These are phyloP conservation scores for Phytopythium vexans DNA, from an alignment of 352 stramenopile genomes.

Conservation along the genomic window DNA sequence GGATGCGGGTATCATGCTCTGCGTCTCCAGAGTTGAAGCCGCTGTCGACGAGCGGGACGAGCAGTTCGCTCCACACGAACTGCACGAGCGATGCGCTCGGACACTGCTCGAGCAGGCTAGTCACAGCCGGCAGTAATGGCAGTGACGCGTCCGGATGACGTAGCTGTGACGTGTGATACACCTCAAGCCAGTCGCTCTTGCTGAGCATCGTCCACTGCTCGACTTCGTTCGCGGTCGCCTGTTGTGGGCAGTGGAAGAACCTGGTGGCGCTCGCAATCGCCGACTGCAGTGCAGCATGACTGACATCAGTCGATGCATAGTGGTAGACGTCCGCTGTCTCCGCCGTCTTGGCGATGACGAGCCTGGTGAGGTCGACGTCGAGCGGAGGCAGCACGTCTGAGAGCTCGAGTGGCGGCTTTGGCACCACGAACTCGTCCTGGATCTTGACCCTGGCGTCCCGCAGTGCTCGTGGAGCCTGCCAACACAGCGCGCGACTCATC, in stretches of 20 bases:
- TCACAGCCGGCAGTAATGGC: slow-evolving; percentile 19
- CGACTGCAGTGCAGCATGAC: neutral
- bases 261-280: slow-evolving; percentile 15
- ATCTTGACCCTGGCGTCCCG: slow-evolving; percentile 15
- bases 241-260: slow-evolving; percentile 23
- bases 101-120: slow-evolving; percentile 34
- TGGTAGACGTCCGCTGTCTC: neutral
- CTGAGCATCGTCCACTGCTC: slow-evolving; percentile 27
- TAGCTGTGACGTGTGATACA: slow-evolving; percentile 10
- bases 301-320: neutral
- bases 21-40: neutral
- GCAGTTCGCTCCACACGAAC: slow-evolving; percentile 56
- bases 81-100: slow-evolving; percentile 31
- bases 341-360: slow-evolving; percentile 7
- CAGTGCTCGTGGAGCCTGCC: slow-evolving; percentile 16
- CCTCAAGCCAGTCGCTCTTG: slow-evolving; percentile 40
- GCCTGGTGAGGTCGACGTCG: slow-evolving; percentile 20
- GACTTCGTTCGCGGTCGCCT: slow-evolving; percentile 18
- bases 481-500: neutral
- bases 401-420: slow-evolving; percentile 31
- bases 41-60: slow-evolving; percentile 24
- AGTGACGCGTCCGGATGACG: slow-evolving; percentile 1
- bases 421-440: slow-evolving; percentile 53
- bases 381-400: slow-evolving; percentile 29
- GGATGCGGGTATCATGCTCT: neutral